phyloP scores from a whole-genome alignment of 2,329 filamentous ascomycete genomes.

The Thelonectria rubi region DNA sequence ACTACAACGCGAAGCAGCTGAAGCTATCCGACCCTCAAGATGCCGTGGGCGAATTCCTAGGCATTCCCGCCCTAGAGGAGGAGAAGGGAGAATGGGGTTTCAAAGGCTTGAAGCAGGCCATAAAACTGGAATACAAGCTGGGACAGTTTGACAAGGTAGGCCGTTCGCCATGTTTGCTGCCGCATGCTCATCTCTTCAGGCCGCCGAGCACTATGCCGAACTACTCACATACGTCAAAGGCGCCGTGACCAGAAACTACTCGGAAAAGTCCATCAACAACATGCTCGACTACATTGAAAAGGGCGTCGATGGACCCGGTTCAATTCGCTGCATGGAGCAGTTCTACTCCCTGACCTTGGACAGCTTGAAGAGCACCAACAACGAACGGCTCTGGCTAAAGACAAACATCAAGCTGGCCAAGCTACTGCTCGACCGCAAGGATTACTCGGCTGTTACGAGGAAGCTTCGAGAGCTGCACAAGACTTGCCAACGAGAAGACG shows the following conservation, averaged over 20 bases:
- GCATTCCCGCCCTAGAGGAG: conserved; percentile 81
- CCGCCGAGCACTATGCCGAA: conserved; percentile 90
- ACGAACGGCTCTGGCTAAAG: conserved; percentile 96
- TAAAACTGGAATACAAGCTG: conserved; percentile 96
- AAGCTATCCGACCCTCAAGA: conserved; percentile 87
- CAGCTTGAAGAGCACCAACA: conserved; percentile 97
- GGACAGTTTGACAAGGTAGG: conserved; percentile 82
- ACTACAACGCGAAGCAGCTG: conserved; percentile 99
- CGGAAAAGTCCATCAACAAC: conserved; percentile 99
- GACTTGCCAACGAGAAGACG: conserved; percentile 87
- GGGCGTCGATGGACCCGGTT: conserved; percentile 73
- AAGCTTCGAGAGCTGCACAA: conserved; percentile 90
- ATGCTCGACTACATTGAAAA: conserved; percentile 99
- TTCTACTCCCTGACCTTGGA: conserved; percentile 94
- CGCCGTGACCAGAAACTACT: conserved; percentile 96
- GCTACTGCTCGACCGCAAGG: conserved; percentile 88
- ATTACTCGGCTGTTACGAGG: conserved; percentile 80
- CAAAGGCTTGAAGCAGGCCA: conserved; percentile 96
- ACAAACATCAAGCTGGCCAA: conserved; percentile 97
- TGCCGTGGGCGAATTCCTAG: conserved; percentile 92
- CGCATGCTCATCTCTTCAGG: conserved; percentile 60
- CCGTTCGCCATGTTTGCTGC: background rate
- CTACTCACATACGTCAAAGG: conserved; percentile 97
- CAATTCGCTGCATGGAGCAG: conserved; percentile 84
- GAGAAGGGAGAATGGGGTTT: conserved; percentile 99